Base-by-base conservation (phyloP, 306 rosid species). In the Quercus parvula region DNA sequence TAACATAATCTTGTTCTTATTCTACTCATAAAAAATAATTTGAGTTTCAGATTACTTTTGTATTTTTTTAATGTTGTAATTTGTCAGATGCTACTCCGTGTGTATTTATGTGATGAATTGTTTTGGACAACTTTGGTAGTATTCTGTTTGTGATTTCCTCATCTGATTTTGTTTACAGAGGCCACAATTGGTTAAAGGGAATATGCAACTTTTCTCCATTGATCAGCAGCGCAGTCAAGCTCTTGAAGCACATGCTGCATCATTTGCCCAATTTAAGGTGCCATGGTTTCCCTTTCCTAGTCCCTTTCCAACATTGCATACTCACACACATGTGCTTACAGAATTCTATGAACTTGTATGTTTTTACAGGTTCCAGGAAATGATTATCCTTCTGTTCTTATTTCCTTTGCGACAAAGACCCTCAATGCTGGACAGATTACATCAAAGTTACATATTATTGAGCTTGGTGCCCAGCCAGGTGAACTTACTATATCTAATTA, bases 391-490 rank as follows among this genome's bases (percentile, higher is more conserved):
- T 95, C 99, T 69, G 82, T 74, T 83, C 88, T 95, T 72, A 93
- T 95, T 87, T 89, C 98, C 58, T 95, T 95, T 85, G 99, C 99
- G 66, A 89, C 99, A 0, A 95, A 95, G 84, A 80, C 97, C 10
- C 92, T 93, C 74, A 95, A 93, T 79, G 98, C 99, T 72, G 99
- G 99, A 76, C 99, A 95, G 81, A 83, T 95, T 70, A 82, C 91
- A 71, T 93, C 99, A 28, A 95, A 95, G 90, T 82, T 95, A 59
- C 99, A 95, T 87, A 89, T 95, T 67, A 95, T 95, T 72, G 99
- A 95, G 88, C 89, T 95, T 79, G 99, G 99, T 82, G 99, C 99
- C 76, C 99, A 91, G 92, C 96, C 98, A 90, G 99, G 99, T 94
- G 30, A 80, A 83, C 74, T 74, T 83, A 24, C 73, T 54, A 75